Evolutionary conservation across 495 filamentous ascomycete genomes (phyloP).

Genomic region (Beverwykella pulmonaria): DNA sequence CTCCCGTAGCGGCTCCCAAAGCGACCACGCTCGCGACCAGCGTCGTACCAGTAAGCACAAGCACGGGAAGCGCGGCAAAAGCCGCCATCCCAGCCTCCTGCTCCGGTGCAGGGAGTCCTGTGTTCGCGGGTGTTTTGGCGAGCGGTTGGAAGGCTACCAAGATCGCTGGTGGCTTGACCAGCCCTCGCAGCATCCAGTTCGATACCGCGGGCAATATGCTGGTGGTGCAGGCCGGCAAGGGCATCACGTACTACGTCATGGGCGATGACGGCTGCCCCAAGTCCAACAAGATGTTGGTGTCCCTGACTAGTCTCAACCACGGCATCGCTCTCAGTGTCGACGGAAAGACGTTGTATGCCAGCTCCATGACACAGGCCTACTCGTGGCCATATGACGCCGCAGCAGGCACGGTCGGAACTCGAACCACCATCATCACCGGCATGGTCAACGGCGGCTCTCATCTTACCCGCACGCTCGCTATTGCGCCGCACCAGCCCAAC

Average conservation of each 20-base stretch:
- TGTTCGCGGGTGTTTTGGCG: conserved; percentile 21
- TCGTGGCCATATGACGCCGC: conserved; percentile 35
- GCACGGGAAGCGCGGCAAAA: neutral
- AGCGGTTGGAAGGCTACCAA: conserved; percentile 37
- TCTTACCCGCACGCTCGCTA: conserved; percentile 30
- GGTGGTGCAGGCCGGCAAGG: conserved; percentile 34
- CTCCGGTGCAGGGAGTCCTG: conserved; percentile 25
- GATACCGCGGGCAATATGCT: conserved; percentile 37
- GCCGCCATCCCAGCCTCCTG: conserved; percentile 29
- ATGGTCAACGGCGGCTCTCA: conserved; percentile 33
- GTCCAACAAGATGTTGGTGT: conserved; percentile 31
- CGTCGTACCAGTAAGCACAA: conserved; percentile 4
- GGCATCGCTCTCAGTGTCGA: conserved; percentile 34
- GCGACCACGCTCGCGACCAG: conserved; percentile 21
- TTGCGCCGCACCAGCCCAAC: conserved; percentile 18
- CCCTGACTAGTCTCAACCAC: conserved; percentile 37
- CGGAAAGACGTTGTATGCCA: conserved; percentile 37
- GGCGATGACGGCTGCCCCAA: conserved; percentile 23
- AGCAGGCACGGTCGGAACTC: conserved; percentile 27
- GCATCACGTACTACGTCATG: conserved; percentile 33
- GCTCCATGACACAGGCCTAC: conserved; percentile 29
- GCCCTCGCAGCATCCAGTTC: conserved; percentile 34
- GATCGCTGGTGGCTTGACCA: conserved; percentile 30
- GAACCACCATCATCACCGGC: conserved; percentile 35
- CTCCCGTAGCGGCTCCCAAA: conserved; percentile 2